Evolutionary conservation across 805 yeast species (phyloP).

Genomic region (Candida endomychidarum): DNA sequence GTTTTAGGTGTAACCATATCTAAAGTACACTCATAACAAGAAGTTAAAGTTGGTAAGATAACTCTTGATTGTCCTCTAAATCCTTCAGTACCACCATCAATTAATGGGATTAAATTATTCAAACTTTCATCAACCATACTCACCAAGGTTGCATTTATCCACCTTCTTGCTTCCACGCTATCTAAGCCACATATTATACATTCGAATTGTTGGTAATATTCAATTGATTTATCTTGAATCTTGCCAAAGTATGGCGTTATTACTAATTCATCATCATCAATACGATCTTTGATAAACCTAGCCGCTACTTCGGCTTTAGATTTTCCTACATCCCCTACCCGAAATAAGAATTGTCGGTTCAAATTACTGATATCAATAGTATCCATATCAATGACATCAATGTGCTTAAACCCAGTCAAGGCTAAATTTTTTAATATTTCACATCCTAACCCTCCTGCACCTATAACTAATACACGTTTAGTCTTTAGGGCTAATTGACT

Average conservation of each 20-base stretch:
- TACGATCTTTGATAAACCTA: constrained; percentile 48
- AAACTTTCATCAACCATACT: constrained; percentile 54
- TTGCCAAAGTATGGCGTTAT: constrained; percentile 63
- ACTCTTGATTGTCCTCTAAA: constrained; percentile 88
- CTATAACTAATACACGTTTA: constrained; percentile 48
- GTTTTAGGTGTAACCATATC: constrained; percentile 64
- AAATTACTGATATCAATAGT: constrained; percentile 75
- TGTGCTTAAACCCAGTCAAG: constrained; percentile 61
- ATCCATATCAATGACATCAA: constrained; percentile 80
- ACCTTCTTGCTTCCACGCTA: constrained; percentile 83
- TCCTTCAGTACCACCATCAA: constrained; percentile 97
- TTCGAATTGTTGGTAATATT: constrained; percentile 66
- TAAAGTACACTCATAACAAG: constrained; percentile 92
- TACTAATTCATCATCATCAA: constrained; percentile 30
- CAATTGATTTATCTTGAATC: constrained; percentile 57
- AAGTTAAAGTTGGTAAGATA: constrained; percentile 77
- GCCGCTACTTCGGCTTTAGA: constrained; percentile 71
- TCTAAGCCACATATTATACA: constrained; percentile 86
- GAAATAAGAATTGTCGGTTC: constrained; percentile 73
- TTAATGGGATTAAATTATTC: constrained; percentile 44
- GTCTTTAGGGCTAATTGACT: constrained; percentile 23
- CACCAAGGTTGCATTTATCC: constrained; percentile 75
- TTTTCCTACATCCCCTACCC: constrained; percentile 59
- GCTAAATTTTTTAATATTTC: constrained; percentile 74
- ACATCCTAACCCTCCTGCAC: constrained; percentile 86